These are phyloP conservation scores for Nannochloris sp. DNA, from an alignment of 139 green algal genomes.

Conservation along the genomic window DNA sequence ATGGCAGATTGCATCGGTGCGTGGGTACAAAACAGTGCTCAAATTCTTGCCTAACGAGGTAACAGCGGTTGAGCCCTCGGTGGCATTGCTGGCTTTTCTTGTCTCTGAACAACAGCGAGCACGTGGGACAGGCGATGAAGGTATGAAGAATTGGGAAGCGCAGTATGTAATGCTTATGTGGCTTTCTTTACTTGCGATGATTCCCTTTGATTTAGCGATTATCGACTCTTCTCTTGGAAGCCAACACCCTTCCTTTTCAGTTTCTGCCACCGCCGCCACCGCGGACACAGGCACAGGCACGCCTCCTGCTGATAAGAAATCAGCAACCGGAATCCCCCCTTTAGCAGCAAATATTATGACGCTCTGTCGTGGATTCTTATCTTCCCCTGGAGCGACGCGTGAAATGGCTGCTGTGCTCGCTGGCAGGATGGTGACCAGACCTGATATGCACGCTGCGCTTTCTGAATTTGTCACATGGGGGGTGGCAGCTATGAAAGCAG, in stretches of 20 bases:
- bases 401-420: slow-evolving; percentile 81
- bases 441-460: slow-evolving; percentile 69
- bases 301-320: background rate
- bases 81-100: slow-evolving; percentile 48
- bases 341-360: slow-evolving; percentile 44
- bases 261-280: slow-evolving; percentile 50
- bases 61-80: slow-evolving; percentile 65
- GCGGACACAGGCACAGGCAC: background rate
- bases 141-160: slow-evolving; percentile 56
- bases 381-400: slow-evolving; percentile 47
- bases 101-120: background rate
- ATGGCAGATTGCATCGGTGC: slow-evolving; percentile 65
- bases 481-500: slow-evolving; percentile 22
- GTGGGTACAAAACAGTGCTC: slow-evolving; percentile 82
- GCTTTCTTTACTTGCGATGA: slow-evolving; percentile 86
- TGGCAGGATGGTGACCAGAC: slow-evolving; percentile 77
- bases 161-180: slow-evolving; percentile 85
- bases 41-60: slow-evolving; percentile 86
- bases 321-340: background rate
- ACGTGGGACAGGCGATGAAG: background rate
- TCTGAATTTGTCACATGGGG: slow-evolving; percentile 64
- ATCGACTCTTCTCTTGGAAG: slow-evolving; percentile 62
- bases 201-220: slow-evolving; percentile 86
- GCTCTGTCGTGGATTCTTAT: slow-evolving; percentile 59
- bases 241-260: too few relatives aligned